Evolutionary conservation across 2,329 filamentous ascomycete genomes (phyloP).

Genomic region (Gliomastix tumulicola): DNA sequence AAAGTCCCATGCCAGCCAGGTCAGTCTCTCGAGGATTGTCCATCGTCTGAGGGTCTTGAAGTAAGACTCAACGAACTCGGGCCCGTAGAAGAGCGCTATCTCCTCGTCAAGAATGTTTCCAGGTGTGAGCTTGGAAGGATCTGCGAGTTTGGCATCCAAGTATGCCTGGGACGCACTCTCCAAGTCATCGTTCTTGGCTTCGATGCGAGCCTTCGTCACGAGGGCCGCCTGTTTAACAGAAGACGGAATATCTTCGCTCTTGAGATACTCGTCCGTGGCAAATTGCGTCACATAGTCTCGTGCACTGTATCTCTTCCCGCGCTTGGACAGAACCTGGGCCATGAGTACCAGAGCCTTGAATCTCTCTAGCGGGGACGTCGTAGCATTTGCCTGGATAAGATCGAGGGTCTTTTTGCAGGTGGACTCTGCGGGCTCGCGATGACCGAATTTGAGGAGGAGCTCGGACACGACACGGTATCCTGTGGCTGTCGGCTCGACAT

Average conservation of each 20-base stretch:
- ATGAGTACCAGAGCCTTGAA: conserved; percentile 9
- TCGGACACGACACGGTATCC: conserved; percentile 12
- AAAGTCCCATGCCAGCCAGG: conserved; percentile 15
- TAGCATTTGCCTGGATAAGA: too few relatives aligned
- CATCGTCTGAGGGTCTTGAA: conserved; percentile 13
- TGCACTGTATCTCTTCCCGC: conserved; percentile 6
- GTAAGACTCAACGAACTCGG: conserved; percentile 6
- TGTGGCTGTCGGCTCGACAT: conserved; percentile 6
- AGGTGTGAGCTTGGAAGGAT: conserved; percentile 10
- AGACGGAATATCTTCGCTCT: conserved; percentile 3
- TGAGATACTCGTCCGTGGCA: conserved; percentile 1
- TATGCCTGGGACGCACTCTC: conserved; percentile 9
- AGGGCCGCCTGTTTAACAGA: conserved; percentile 8
- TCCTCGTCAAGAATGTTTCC: conserved; percentile 12
- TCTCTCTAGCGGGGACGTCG: conserved; percentile 7
- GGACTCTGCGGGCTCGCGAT: conserved; percentile 7
- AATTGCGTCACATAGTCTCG: too few relatives aligned
- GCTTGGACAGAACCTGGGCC: conserved; percentile 7
- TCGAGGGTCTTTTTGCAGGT: conserved; percentile 10
- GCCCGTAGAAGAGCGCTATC: conserved; percentile 8
- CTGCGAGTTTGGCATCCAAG: conserved; percentile 7
- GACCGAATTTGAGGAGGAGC: conserved; percentile 8
- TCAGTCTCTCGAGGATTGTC: conserved; percentile 15
- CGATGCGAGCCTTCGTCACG: conserved; percentile 10
- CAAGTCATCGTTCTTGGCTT: conserved; percentile 6